These are phyloP conservation scores for Sextonia rubra DNA, from an alignment of 164 flowering plant species.

Conservation along the genomic window DNA sequence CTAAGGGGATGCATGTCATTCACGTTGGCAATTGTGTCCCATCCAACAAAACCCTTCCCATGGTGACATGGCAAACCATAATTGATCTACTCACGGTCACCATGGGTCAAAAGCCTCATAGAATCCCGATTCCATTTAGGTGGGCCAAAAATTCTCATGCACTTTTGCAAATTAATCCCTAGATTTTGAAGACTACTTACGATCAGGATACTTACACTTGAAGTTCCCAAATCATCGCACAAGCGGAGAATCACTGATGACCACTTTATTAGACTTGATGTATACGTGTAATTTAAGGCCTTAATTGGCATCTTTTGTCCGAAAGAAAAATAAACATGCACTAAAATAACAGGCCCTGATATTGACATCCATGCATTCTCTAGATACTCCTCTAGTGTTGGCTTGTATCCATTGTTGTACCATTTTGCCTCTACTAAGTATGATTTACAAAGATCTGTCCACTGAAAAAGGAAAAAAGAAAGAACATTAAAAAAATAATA, in stretches of 20 bases:
- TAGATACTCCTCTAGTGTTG: conserved; percentile 30
- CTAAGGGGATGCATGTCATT: too few species aligned
- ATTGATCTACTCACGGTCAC: too few species aligned
- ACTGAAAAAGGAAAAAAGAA: not conserved
- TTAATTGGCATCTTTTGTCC: conserved; percentile 4
- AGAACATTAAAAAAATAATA: too few species aligned
- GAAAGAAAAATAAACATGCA: conserved; percentile 16
- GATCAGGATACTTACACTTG: not conserved
- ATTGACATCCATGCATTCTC: conserved; percentile 34
- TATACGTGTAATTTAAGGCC: not conserved
- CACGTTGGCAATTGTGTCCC: too few species aligned
- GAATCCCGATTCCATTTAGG: too few species aligned
- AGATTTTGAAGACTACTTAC: too few species aligned
- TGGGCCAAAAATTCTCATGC: too few species aligned
- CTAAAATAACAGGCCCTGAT: conserved; percentile 24
- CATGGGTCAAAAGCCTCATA: too few species aligned
- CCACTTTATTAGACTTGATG: not conserved
- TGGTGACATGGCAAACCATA: too few species aligned
- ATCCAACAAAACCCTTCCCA: too few species aligned
- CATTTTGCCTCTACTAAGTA: conserved; percentile 30
- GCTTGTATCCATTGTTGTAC: conserved; percentile 17
- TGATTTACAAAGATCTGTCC: conserved; percentile 7
- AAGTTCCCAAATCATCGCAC: not conserved
- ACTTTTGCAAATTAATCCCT: too few species aligned
- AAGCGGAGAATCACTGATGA: conserved; percentile 1